Base-by-base conservation (phyloP, 129 eudicot species). In the Lactuca sativa region DNA sequence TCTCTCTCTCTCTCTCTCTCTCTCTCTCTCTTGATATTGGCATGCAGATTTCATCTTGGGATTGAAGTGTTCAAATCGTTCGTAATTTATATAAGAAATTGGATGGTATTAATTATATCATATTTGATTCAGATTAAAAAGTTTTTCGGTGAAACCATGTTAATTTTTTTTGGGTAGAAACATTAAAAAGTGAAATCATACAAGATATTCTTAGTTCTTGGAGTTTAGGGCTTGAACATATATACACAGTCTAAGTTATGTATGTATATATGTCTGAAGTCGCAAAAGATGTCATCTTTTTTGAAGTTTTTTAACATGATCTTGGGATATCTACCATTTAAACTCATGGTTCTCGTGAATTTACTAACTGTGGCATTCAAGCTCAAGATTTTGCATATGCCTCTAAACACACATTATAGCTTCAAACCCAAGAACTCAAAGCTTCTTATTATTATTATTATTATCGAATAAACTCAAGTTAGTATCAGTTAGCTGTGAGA, bases 31-130 rank as follows among this genome's bases (percentile, higher is more conserved):
- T 68, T 76, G 36, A 53, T 34, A 33, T 44, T 6, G 31, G 34
- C 52, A 33, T 72, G 16, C 33, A 71, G 64, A 14, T 71, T 74
- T 37, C n/a, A 66, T 75, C 69, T 59, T 75, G 55, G 80, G 74
- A 67, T 75, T 64, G 65, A 40, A 36, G 62, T 71, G 18, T 47
- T 5, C 54, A 38, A 31, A 14, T 0, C 4, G 18, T 7, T 31
- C 4, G 15, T 18, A 56, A 21, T 21, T 57, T 57, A 2, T 37
- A 34, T 43, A 8, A 58, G 8, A 36, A 15, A 54, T 30, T 44
- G 32, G 1, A 44, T 12, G 52, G 52, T 47, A n/a, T 47, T 47
- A 47, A 11, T 1, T 10, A 47, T 47, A 47, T 11, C 33, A 44
- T 52, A 18, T 15, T n/a, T 33, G 38, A 52, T 8, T 15, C 31